Percentiles rank a stretch among this genome's conserved stretches.
phyloP scores from a whole-genome alignment of 2,329 filamentous ascomycete genomes.

The Neonectria coccinea region DNA sequence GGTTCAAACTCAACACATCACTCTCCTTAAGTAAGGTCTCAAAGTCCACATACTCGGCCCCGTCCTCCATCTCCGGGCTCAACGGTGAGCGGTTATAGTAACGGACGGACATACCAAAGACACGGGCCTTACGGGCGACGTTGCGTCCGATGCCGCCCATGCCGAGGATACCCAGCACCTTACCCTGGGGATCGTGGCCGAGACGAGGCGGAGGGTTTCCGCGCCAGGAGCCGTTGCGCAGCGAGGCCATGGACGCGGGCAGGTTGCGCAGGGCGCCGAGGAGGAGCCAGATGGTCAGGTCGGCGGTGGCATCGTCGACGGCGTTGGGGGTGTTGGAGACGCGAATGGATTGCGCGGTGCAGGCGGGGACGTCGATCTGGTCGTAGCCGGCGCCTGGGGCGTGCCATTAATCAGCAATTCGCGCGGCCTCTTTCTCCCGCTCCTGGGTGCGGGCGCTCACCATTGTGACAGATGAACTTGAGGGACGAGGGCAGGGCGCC shows the following conservation, averaged over 20 bases:
- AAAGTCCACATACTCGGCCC: slow-evolving; percentile 77
- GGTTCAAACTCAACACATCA: slow-evolving; percentile 83
- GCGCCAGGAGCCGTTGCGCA: slow-evolving; percentile 77
- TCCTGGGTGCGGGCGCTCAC: slow-evolving; percentile 50
- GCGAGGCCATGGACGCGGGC: slow-evolving; percentile 71
- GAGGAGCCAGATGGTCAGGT: slow-evolving; percentile 83
- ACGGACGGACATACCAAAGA: slow-evolving; percentile 79
- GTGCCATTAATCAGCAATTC: slow-evolving; percentile 4
- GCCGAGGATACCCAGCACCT: slow-evolving; percentile 82
- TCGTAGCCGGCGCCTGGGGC: slow-evolving; percentile 83
- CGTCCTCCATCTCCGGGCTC: slow-evolving; percentile 64
- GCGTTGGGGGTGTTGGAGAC: slow-evolving; percentile 87
- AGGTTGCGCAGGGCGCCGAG: slow-evolving; percentile 83
- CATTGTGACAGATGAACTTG: slow-evolving; percentile 71
- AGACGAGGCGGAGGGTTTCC: slow-evolving; percentile 67
- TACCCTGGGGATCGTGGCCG: slow-evolving; percentile 83
- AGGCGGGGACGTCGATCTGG: slow-evolving; percentile 79
- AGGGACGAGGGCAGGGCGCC: slow-evolving; percentile 64
- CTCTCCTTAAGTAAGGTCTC: slow-evolving; percentile 76
- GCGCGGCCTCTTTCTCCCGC: background rate
- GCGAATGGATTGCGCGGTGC: slow-evolving; percentile 72
- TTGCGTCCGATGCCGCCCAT: slow-evolving; percentile 90
- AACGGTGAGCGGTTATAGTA: slow-evolving; percentile 80
- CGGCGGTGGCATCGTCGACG: slow-evolving; percentile 86
- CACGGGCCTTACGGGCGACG: slow-evolving; percentile 78